Percentiles rank a stretch among this genome's conserved stretches.
These are phyloP conservation scores for Tylopilus sp. DNA, from an alignment of 768 basidiomycete genomes.

Conservation along the genomic window DNA sequence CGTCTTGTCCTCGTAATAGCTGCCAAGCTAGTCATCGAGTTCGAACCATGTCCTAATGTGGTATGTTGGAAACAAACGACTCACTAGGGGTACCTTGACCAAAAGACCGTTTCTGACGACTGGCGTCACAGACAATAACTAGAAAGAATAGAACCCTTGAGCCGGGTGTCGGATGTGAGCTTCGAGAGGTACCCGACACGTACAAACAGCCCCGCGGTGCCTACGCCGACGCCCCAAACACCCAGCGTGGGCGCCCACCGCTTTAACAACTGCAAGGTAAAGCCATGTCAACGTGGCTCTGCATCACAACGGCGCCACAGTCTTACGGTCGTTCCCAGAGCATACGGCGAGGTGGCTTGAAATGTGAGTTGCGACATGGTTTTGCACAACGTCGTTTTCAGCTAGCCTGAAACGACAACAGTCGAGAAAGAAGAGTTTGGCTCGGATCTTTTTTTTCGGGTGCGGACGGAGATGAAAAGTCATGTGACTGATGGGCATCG, in stretches of 20 bases:
- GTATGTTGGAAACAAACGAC: constrained; percentile 21
- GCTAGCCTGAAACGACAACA: too few species aligned
- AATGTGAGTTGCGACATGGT: constrained; percentile 44
- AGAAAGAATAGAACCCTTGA: constrained; percentile 9
- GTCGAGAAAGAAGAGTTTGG: too few species aligned
- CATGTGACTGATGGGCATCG: too few species aligned
- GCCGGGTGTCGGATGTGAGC: not conserved
- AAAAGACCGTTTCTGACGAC: constrained; percentile 74
- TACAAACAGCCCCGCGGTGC: constrained; percentile 67
- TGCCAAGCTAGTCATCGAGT: constrained; percentile 48
- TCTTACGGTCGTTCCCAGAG: constrained; percentile 39
- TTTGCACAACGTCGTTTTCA: not conserved
- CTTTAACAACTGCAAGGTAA: constrained; percentile 46
- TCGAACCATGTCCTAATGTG: not conserved
- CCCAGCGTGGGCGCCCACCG: constrained; percentile 60
- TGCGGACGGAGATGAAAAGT: constrained; percentile 8
- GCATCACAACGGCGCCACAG: not conserved
- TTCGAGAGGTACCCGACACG: constrained; percentile 8
- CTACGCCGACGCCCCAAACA: constrained; percentile 70
- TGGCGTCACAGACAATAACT: constrained; percentile 84
- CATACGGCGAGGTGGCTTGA: constrained; percentile 38
- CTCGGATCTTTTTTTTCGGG: constrained; percentile 10
- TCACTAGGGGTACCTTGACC: constrained; percentile 69
- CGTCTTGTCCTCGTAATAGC: constrained; percentile 74
- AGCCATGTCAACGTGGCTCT: not conserved